These are phyloP conservation scores for Fraxinus paxiana DNA, from an alignment of 305 asterid species.

Conservation along the genomic window DNA sequence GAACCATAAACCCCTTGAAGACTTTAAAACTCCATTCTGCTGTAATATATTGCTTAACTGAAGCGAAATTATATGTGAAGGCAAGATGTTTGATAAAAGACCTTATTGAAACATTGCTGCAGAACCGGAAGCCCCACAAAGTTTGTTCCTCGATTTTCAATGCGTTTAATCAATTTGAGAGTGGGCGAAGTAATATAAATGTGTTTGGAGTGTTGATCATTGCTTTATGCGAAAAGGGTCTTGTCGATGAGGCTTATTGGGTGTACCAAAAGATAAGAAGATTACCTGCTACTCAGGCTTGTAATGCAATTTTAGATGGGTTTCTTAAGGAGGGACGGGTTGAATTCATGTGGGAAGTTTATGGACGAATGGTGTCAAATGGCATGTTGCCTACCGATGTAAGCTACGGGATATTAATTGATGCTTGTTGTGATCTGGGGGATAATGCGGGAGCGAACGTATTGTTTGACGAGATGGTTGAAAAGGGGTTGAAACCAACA, in stretches of 20 bases:
- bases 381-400: conserved; percentile 53
- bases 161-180: conserved; percentile 35
- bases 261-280: conserved; percentile 54
- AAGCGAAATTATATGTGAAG: conserved; percentile 39
- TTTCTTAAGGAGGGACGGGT: conserved; percentile 40
- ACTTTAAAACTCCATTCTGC: conserved; percentile 60
- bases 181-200: conserved; percentile 19
- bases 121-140: conserved; percentile 43
- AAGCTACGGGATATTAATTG: conserved; percentile 69
- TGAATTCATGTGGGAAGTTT: conserved; percentile 60
- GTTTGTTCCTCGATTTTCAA: conserved; percentile 56
- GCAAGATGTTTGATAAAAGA: conserved; percentile 80
- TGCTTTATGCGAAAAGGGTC: conserved; percentile 64
- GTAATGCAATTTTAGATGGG: conserved; percentile 58
- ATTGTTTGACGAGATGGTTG: conserved; percentile 60
- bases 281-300: conserved; percentile 55
- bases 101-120: conserved; percentile 51
- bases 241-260: conserved; percentile 65
- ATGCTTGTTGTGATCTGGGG: conserved; percentile 56
- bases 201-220: conserved; percentile 59
- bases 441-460: conserved; percentile 38
- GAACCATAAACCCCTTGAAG: conserved; percentile 35
- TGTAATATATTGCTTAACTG: conserved; percentile 28
- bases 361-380: conserved; percentile 40
- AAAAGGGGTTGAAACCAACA: conserved; percentile 50